phyloP scores from a whole-genome alignment of 495 filamentous ascomycete species.

The Aspergillus coremiiformis region DNA sequence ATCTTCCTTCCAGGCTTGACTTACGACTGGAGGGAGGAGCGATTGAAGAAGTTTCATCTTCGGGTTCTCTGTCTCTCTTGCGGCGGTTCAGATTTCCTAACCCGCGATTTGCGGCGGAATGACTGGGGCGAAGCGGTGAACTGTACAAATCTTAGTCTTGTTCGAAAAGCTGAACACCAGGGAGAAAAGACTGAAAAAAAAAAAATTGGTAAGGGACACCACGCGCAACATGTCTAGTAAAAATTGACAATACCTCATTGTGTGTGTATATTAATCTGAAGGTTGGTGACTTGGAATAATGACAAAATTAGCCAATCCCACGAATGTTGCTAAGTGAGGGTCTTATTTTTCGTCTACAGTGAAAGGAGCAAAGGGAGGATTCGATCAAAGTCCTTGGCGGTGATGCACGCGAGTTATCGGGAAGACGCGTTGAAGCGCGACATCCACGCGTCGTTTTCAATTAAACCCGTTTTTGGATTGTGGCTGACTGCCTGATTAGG shows the following conservation, averaged over 20 bases:
- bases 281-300: neutral
- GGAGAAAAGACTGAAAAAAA: slow-evolving; percentile 3
- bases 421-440: slow-evolving; percentile 22
- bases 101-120: slow-evolving; percentile 82
- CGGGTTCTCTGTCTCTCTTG: slow-evolving; percentile 75
- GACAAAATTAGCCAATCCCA: slow-evolving; percentile 1
- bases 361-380: slow-evolving; percentile 17
- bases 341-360: slow-evolving; percentile 13
- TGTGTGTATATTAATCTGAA: slow-evolving; percentile 12
- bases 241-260: slow-evolving; percentile 32
- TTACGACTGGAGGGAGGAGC: slow-evolving; percentile 65
- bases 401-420: neutral
- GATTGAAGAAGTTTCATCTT: slow-evolving; percentile 67
- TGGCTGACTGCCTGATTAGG: neutral
- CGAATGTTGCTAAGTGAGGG: slow-evolving; percentile 8
- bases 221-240: neutral
- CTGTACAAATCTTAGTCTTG: slow-evolving; percentile 26
- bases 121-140: slow-evolving; percentile 76
- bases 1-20: slow-evolving; percentile 30
- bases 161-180: slow-evolving; percentile 9
- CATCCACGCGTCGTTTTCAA: slow-evolving; percentile 27
- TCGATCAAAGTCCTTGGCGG: slow-evolving; percentile 12
- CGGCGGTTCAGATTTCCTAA: slow-evolving; percentile 51
- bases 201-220: neutral
- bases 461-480: slow-evolving; percentile 27